phyloP scores from a whole-genome alignment of 78 protist genomes.

The Diacronema lutheri region DNA sequence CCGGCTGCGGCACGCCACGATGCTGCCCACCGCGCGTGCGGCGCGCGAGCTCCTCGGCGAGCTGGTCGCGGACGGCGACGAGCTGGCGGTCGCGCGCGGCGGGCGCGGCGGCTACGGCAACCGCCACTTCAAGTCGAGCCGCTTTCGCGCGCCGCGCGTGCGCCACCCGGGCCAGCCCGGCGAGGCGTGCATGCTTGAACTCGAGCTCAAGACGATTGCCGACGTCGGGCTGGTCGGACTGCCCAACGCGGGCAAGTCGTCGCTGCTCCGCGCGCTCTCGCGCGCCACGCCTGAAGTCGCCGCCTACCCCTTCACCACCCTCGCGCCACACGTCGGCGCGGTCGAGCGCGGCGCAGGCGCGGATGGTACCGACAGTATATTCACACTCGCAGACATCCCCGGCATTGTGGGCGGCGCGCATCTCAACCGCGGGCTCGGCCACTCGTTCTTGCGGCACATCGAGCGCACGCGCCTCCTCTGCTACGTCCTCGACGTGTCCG shows the following conservation, averaged over 20 bases:
- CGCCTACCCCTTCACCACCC: constrained; percentile 25
- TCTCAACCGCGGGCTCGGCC: constrained; percentile 18
- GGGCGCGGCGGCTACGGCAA: constrained; percentile 21
- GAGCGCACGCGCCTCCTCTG: constrained; percentile 4
- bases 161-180: constrained; percentile 12
- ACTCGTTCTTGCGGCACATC: constrained; percentile 17
- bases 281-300: background rate
- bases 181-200: background rate
- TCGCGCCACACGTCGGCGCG: constrained; percentile 2
- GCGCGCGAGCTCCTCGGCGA: background rate
- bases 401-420: constrained; percentile 14
- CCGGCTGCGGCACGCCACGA: background rate
- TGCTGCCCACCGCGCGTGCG: background rate
- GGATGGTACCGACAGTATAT: background rate
- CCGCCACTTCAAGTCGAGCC: background rate
- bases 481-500: background rate
- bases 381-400: constrained; percentile 2
- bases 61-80: background rate
- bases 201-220: background rate
- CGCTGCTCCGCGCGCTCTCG: background rate
- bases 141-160: background rate
- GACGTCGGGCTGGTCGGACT: constrained; percentile 25
- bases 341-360: background rate
- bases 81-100: background rate
- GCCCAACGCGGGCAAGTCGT: constrained; percentile 29